Conservation (phyloP, 2,329 filamentous ascomycete species). For the Arthrobotrys iridis region DNA sequence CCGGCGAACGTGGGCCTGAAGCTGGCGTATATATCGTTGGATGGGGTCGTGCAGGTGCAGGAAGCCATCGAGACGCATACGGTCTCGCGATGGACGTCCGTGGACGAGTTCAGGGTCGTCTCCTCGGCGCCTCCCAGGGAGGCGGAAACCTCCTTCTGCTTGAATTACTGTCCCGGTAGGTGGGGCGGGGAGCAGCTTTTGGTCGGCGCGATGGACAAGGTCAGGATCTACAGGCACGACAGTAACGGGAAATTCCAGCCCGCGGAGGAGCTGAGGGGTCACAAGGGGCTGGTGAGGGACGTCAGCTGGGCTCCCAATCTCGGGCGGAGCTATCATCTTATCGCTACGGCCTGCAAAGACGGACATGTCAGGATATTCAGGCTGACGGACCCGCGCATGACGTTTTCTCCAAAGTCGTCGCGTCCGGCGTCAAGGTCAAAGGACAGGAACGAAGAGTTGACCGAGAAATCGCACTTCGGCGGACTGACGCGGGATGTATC, state of each 20-base stretch:
- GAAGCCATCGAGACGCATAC: conserved; percentile 59
- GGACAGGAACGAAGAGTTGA: conserved; percentile 25
- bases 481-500: conserved; percentile 44
- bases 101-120: conserved; percentile 57
- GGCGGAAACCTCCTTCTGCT: conserved; percentile 57
- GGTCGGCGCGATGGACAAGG: conserved; percentile 83
- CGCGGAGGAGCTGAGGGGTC: conserved; percentile 77
- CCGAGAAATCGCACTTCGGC: conserved; percentile 51
- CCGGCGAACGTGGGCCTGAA: conserved; percentile 57
- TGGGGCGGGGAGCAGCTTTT: conserved; percentile 67
- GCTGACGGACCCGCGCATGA: conserved; percentile 62
- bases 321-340: conserved; percentile 85
- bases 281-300: conserved; percentile 82
- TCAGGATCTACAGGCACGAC: conserved; percentile 79
- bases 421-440: conserved; percentile 46
- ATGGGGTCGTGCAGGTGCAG: conserved; percentile 58
- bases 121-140: conserved; percentile 55
- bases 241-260: conserved; percentile 82
- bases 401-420: conserved; percentile 44
- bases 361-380: conserved; percentile 90
- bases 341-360: conserved; percentile 93
- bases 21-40: conserved; percentile 57
- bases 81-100: conserved; percentile 57
- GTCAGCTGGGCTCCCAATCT: conserved; percentile 93
- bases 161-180: conserved; percentile 57